These are phyloP conservation scores for Fraxinus greggii DNA, from an alignment of 305 asterid species.

Conservation along the genomic window DNA sequence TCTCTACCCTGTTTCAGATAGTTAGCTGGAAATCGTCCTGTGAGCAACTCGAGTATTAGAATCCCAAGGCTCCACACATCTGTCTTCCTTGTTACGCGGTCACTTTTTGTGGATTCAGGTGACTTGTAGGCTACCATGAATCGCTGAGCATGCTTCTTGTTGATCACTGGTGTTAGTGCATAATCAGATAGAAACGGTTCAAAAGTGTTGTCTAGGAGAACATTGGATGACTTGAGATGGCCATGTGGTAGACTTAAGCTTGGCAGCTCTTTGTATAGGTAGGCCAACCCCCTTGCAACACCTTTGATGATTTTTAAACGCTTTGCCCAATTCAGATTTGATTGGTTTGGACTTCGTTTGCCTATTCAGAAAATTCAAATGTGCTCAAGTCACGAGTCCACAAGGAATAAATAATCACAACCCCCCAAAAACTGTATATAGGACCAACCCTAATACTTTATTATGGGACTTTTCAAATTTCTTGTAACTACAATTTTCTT, in stretches of 20 bases:
- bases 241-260: conserved; percentile 55
- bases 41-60: conserved; percentile 56
- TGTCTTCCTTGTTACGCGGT: conserved; percentile 37
- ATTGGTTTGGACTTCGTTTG: conserved; percentile 33
- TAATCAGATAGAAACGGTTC: conserved; percentile 56
- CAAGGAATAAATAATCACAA: not conserved
- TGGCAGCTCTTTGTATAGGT: conserved; percentile 51
- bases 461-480: not conserved
- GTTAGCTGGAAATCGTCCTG: conserved; percentile 60
- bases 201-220: conserved; percentile 37
- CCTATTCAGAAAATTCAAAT: conserved; percentile 30
- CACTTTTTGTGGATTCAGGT: conserved; percentile 45
- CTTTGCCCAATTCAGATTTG: conserved; percentile 51
- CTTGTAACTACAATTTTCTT: not conserved
- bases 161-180: conserved; percentile 48
- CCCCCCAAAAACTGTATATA: not conserved
- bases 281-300: conserved; percentile 51
- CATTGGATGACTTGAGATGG: conserved; percentile 67
- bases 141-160: conserved; percentile 56
- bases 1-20: conserved; percentile 56
- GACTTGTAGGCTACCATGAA: conserved; percentile 65
- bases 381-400: not conserved
- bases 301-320: conserved; percentile 61
- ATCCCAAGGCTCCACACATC: conserved; percentile 76
- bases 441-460: not conserved